Percentiles rank a stretch among this genome's conserved stretches.
phyloP scores from a whole-genome alignment of 352 stramenopile species.

The Phytopythium helicoides region DNA sequence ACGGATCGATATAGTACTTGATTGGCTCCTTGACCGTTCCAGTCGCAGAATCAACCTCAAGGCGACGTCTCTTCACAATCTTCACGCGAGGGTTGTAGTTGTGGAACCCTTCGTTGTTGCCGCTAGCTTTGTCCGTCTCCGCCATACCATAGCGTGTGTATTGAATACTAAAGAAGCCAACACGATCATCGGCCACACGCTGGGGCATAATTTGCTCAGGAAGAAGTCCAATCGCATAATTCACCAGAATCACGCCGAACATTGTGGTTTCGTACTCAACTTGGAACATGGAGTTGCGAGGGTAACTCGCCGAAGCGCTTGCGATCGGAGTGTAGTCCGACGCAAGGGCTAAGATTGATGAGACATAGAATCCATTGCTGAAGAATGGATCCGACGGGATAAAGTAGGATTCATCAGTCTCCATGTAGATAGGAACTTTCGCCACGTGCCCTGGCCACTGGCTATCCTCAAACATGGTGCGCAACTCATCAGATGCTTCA shows the following conservation, averaged over 20 bases:
- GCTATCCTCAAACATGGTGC: conserved; percentile 52
- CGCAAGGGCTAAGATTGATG: conserved; percentile 22
- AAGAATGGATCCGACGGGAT: conserved; percentile 54
- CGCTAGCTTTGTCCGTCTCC: conserved; percentile 23
- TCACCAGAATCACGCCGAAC: conserved; percentile 49
- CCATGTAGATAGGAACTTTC: conserved; percentile 53
- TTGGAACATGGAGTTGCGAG: conserved; percentile 66
- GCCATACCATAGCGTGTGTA: conserved; percentile 57
- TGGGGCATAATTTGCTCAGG: conserved; percentile 53
- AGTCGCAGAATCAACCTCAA: conserved; percentile 38
- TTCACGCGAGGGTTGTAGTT: conserved; percentile 56
- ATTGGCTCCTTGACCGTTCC: conserved; percentile 51
- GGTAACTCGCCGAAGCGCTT: conserved; percentile 34
- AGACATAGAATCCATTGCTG: conserved; percentile 77
- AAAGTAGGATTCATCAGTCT: conserved; percentile 54
- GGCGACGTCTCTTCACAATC: conserved; percentile 67
- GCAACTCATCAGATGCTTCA: conserved; percentile 41
- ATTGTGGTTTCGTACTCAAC: conserved; percentile 67
- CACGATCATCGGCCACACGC: conserved; percentile 65
- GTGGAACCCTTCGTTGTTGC: conserved; percentile 34
- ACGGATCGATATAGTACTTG: conserved; percentile 84
- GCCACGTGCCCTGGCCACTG: conserved; percentile 63
- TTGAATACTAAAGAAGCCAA: conserved; percentile 76
- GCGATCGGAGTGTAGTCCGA: conserved; percentile 30
- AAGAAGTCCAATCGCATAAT: conserved; percentile 72